Conservation (phyloP, 2,329 filamentous ascomycete species). For the Botryotinia narcissicola region DNA sequence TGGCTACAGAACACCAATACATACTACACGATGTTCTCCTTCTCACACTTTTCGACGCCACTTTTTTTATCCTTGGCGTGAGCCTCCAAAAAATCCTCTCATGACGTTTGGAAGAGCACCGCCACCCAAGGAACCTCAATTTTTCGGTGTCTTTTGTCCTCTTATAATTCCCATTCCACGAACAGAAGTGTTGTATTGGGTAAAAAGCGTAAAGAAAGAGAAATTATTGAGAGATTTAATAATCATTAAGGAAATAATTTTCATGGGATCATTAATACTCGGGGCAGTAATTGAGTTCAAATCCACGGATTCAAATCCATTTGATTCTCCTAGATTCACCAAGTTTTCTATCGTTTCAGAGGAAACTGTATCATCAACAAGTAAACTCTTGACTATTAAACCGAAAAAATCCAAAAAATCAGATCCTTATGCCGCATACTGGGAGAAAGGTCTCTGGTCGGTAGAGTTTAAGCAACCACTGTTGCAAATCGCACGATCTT, state of each 20-base stretch:
- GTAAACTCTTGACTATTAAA: conserved; percentile 65
- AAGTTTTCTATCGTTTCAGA: conserved; percentile 63
- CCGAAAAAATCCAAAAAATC: conserved; percentile 35
- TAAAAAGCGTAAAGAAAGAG: neutral
- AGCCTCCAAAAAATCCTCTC: neutral
- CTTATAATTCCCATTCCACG: neutral
- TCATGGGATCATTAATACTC: neutral
- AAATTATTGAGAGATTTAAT: neutral
- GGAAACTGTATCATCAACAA: conserved; percentile 63
- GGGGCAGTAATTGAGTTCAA: neutral
- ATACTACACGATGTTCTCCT: neutral
- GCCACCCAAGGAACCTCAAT: neutral
- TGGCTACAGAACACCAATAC: neutral
- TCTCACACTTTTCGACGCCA: neutral
- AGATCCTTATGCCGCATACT: conserved; percentile 46
- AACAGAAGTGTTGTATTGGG: neutral
- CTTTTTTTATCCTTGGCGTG: neutral
- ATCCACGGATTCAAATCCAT: conserved; percentile 26
- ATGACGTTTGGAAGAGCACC: neutral
- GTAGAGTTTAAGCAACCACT: conserved; percentile 94
- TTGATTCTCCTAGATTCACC: conserved; percentile 61
- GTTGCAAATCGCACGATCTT: conserved; percentile 85
- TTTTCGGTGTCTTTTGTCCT: neutral
- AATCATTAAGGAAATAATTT: neutral
- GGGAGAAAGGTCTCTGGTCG: conserved; percentile 72